Conservation (phyloP, 371 early-diverging fungal species). For the Mortierella sp. region DNA sequence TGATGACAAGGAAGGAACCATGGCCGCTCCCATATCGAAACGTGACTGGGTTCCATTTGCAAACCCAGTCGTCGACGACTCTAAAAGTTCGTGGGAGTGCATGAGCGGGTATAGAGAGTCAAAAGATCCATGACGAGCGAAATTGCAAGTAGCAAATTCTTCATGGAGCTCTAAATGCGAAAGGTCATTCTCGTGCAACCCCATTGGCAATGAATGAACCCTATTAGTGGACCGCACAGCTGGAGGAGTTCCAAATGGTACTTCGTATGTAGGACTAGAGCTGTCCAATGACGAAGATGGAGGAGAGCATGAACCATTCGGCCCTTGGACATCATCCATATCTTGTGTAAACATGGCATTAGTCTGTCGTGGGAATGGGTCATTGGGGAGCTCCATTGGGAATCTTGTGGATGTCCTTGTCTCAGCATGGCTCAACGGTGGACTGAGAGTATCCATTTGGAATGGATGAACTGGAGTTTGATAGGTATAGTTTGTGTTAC, state of each 20-base stretch:
- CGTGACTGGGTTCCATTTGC: slow-evolving; percentile 1
- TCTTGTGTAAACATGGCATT: slow-evolving; percentile 22
- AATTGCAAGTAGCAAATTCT: slow-evolving; percentile 9
- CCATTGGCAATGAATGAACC: slow-evolving; percentile 21
- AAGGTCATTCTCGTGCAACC: slow-evolving; percentile 2
- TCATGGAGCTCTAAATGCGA: slow-evolving; percentile 24
- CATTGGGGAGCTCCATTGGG: slow-evolving; percentile 17
- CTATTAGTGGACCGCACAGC: slow-evolving; percentile 15
- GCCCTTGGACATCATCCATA: slow-evolving; percentile 40
- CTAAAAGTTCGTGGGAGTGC: slow-evolving; percentile 37
- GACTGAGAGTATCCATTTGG: slow-evolving; percentile 20
- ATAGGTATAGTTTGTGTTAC: slow-evolving; percentile 21
- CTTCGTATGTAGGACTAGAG: slow-evolving; percentile 23
- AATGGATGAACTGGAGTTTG: slow-evolving; percentile 39
- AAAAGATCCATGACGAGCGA: slow-evolving; percentile 47
- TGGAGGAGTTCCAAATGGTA: background rate
- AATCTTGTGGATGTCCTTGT: background rate
- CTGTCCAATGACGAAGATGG: slow-evolving; percentile 29
- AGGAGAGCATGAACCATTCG: slow-evolving; percentile 26
- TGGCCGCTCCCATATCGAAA: slow-evolving; percentile 27
- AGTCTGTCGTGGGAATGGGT: slow-evolving; percentile 11
- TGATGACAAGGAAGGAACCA: slow-evolving; percentile 42
- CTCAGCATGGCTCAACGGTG: background rate
- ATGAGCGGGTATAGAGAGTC: slow-evolving; percentile 39
- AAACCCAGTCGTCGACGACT: background rate